Evolutionary conservation across 2,329 filamentous ascomycete genomes (phyloP), one percentile per base, ranked within the genome.

Genomic region (Didymella segeticola): DNA sequence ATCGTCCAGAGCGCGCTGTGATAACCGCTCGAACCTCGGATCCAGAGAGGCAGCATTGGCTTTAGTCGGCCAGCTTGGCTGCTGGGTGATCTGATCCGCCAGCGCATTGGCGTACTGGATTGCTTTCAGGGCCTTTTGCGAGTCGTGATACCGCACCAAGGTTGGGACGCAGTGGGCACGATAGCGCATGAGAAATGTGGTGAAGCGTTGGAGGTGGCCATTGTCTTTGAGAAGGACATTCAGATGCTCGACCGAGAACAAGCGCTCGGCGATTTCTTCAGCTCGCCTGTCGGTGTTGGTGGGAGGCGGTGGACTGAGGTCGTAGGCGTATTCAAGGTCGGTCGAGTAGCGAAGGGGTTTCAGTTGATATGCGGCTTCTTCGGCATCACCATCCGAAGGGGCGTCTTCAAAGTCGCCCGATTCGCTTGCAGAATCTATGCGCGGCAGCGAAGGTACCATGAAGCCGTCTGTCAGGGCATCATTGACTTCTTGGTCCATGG

Each of bases 101-200:
- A 90, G 78, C 0, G 86, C 81, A 70, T 91, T 90, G 15, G 86
- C 83, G 64, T 90, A 91, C 15, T 81, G 78, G 33, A 91, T 83
- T 1, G 88, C 87, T 59, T 84, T 84, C 7, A 89, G 73, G 0
- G 88, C 88, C 67, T 91, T 91, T 50, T 85, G 73, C 0, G 86
- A 82, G 61, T 89, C 86, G 1, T 90, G 77, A 58, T 90, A 90
- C 71, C 89, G 88, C 14, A 85, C 82, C 12, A 91, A 75, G 9
- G 88, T 77, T 0, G 86, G 82, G 4, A 88, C 78, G 0, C 86
- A 89, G 17, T 80, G 75, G 2, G 86, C 83, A 42, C 86, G 79
- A 45, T 82, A 78, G 10, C 77, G 73, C 51, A 83, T 81, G 2
- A 91, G 74, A 61, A 89, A 91, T 7, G 81, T 79, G 1, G 83